Evolutionary conservation across 225 moss, liverwort and hornwort genomes (phyloP), one percentile per base, ranked within the genome.

Genomic region (Pseudisothecium myosuroides): DNA sequence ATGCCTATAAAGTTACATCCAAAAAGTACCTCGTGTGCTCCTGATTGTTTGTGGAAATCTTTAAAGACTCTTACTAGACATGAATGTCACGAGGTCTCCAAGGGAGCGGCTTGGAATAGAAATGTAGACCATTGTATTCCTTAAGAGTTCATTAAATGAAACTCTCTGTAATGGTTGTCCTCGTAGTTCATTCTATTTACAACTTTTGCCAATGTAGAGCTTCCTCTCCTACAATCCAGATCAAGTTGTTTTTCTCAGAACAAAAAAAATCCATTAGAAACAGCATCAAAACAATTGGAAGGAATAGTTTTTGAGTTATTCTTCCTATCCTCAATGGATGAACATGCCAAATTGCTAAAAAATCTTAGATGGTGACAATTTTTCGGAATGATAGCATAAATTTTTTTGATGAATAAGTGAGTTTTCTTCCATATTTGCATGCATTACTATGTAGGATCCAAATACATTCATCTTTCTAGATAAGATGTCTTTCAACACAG

Each of bases 401-500:
- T 0, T 41, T 41, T 72, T 45, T 72, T 52, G 50, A 52, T 16
- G 15, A 52, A 52, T 52, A 52, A 52, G 16, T 52, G 52, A 52
- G 16, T 52, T 72, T 6, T 28, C 10, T 28, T 26, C 6, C 0
- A 45, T 17, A 41, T 71, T 41, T 45, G 28, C 27, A 45, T 73
- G 17, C 1, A 2, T 73, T 45, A 2, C 17, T 28, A 45, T 45
- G n/a, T n/a, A n/a, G 1, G 73, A 73, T 73, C 28, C 28, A 45
- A 73, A 73, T 45, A 73, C 6, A 9, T 24, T 29, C 17, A 45
- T 29, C 6, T 28, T 6, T 72, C 23, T 2, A 43, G 1, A 17
- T 2, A 43, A 72, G 9, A 72, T 45, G 43, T 15, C 5, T 43
- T 43, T 43, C 0, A 43, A 43, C 0, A 36, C 0, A 0, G 0